Evolutionary conservation across 768 basidiomycete genomes (phyloP), one percentile per base, ranked within the genome.

Genomic region (Agaricus blazei): DNA sequence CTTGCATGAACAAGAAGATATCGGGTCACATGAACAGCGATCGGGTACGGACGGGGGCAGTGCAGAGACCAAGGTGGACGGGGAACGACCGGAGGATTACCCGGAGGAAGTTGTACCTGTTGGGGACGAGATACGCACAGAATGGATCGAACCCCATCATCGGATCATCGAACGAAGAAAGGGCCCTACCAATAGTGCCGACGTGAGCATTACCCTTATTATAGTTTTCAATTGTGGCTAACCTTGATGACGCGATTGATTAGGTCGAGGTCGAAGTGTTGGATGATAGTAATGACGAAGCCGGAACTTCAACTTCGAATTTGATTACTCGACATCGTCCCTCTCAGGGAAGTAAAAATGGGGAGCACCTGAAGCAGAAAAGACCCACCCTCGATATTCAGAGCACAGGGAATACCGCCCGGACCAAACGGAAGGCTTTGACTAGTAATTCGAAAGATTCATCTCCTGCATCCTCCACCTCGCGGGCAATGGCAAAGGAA

Each of bases 311-410:
- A 8, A 28, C 52, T 38, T 44, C 58, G 87, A 83, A 81, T 87
- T 50, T 80, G 85, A 40, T 85, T 88, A 19, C 79, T 84, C 47
- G 79, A 88, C 23, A 68, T 84, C 46, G 73, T 74, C n/a, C 78
- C 76, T 14, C 58, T 62, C 31, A 56, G 60, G 7, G 52, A 60
- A n/a, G 60, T 60, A 40, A 63, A 63, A 14, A 66, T 61, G 4
- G 52, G 61, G 60, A 58, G 41, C 15, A 61, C 59, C n/a, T 36
- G 6, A 65, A 59, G 42, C 51, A 57, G n/a, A 58, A 65, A 28
- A 61, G 63, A 37, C 50, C 60, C 48, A 66, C 60, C 52, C 47
- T 53, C 55, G 62, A 23, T 51, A 60, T 26, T 62, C 61, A 41
- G 63, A 60, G 46, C 63, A 60, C 60, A 0, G 65, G 58, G 28